Percentiles rank a stretch among this genome's conserved stretches.
phyloP scores from a whole-genome alignment of 176 grass and related monocot species.

The Triticum aestivum region IWGSC_CS_RefSeq_v2.1 NC_057809.1:546913289-546913788 shows the following conservation, averaged over 20 bases:
- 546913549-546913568: neutral
- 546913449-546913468: constrained; percentile 6
- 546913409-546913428: constrained; percentile 31
- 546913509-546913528: neutral
- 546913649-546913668: neutral
- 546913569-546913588: neutral
- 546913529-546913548: neutral
- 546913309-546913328: constrained; percentile 33
- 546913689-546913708: neutral
- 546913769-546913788: constrained; percentile 6
- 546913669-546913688: neutral
- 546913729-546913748: neutral
- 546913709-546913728: neutral
- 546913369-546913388: neutral
- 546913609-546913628: constrained; percentile 27
- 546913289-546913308: constrained; percentile 22
- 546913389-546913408: constrained; percentile 17
- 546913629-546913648: constrained; percentile 17
- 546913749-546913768: neutral
- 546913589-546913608: neutral
- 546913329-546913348: constrained; percentile 40
- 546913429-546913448: constrained; percentile 23
- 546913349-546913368: constrained; percentile 8
- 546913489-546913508: neutral
- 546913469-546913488: constrained; percentile 20